A percentile compares a stretch with the other conserved stretches of the same genome.
phyloP scores from a whole-genome alignment of 2,329 filamentous ascomycete genomes.

The Samsoniella hepiali region DNA sequence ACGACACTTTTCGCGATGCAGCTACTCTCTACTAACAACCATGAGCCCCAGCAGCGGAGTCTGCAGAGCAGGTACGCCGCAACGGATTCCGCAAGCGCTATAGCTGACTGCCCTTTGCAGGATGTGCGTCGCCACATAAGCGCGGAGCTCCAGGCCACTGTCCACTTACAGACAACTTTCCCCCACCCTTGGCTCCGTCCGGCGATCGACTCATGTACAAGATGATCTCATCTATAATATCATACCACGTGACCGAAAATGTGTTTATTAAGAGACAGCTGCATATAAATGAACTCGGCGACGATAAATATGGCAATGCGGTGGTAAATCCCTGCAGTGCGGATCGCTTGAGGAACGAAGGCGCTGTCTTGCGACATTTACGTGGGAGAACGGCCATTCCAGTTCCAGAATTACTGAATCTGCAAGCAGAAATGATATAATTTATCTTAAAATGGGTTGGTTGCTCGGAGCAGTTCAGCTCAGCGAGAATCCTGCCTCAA shows the following conservation, averaged over 20 bases:
- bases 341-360: neutral
- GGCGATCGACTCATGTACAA: neutral
- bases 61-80: too few species aligned
- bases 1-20: too few species aligned
- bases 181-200: neutral
- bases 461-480: neutral
- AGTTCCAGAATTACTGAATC: neutral
- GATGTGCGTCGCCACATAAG: too few species aligned
- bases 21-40: too few species aligned
- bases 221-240: neutral
- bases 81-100: too few species aligned
- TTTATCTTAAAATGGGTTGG: neutral
- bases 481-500: neutral
- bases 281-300: neutral
- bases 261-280: neutral
- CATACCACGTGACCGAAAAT: neutral
- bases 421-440: neutral
- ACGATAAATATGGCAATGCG: neutral
- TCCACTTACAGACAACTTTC: neutral
- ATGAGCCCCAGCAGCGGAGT: too few species aligned
- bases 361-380: neutral
- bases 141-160: neutral
- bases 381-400: neutral
- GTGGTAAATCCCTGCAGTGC: neutral
- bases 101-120: too few species aligned